phyloP scores from a whole-genome alignment of 2,329 filamentous ascomycete genomes.

The Orbilia oligospora region DNA sequence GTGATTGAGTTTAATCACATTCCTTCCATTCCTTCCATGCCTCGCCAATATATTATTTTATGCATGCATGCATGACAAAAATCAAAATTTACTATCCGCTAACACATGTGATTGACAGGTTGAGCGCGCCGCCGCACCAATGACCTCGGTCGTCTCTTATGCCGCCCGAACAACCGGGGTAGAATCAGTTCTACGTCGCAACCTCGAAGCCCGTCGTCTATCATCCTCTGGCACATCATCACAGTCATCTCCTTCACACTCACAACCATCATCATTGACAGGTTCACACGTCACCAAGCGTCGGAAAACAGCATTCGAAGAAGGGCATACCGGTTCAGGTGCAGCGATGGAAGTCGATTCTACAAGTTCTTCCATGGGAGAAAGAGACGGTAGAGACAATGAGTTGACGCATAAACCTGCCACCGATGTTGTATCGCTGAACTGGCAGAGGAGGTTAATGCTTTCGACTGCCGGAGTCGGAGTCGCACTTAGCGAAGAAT shows the following conservation, averaged over 20 bases:
- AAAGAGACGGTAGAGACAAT: constrained; percentile 65
- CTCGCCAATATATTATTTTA: background rate
- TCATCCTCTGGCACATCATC: constrained; percentile 45
- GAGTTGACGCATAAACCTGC: constrained; percentile 62
- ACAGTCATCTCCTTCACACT: constrained; percentile 66
- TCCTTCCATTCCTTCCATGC: constrained; percentile 6
- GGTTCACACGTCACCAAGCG: constrained; percentile 70
- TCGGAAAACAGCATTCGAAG: constrained; percentile 72
- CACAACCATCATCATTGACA: constrained; percentile 63
- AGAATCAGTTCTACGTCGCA: constrained; percentile 87
- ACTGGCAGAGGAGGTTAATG: constrained; percentile 86
- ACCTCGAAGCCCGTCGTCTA: constrained; percentile 70
- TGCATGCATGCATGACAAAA: background rate
- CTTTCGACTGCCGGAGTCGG: constrained; percentile 92
- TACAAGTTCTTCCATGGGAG: constrained; percentile 65
- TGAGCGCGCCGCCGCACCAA: constrained; percentile 79
- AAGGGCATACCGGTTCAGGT: constrained; percentile 61
- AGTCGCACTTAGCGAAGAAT: constrained; percentile 91
- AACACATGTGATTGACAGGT: constrained; percentile 28
- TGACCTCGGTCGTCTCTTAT: constrained; percentile 87
- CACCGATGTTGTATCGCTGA: constrained; percentile 66
- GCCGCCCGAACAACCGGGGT: constrained; percentile 89
- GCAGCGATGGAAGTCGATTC: constrained; percentile 62
- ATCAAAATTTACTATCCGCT: background rate
- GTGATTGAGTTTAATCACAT: background rate